Evolutionary conservation across 2,329 filamentous ascomycete species (phyloP), one percentile per base, ranked within the genome.

Genomic region (Myotisia sp.): DNA sequence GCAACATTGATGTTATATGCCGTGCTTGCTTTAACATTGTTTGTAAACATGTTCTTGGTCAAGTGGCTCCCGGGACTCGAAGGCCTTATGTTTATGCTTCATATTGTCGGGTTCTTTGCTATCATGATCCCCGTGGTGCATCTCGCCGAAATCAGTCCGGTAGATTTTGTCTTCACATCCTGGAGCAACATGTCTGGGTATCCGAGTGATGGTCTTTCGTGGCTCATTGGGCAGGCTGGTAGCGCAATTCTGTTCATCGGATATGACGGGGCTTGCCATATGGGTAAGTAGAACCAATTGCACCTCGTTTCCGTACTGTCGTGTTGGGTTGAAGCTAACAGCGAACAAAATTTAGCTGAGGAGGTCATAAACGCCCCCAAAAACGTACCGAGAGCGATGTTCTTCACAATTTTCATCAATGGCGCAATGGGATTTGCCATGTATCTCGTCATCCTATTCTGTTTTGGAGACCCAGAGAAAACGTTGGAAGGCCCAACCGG

Each of bases 51-150:
- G 33, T 24, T 44, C 14, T 24, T 49, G 27, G 41, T 44, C 31
- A 36, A 50, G 38, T 24, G 45, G 36, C 28, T 55, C 34, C 43
- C 59, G 34, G 13, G 48, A 8, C 43, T 52, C 17, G 50, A 57
- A 31, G 46, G 40, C 3, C 31, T 49, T 5, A 43, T 56, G 7
- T 39, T 57, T 12, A 42, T 53, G 24, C 35, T 55, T 59, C 21
- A 65, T 39, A 44, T 63, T 14, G 47, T 55, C 26, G 60, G 59
- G 2, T 47, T 64, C 7, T 58, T 64, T 29, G 55, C 51, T 8
- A 58, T 64, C 24, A 47, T 64, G 24, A 61, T 63, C 22, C 53
- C 59, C 2, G 42, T 64, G 9, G 32, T 34, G 17, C 32, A 34
- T 12, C 32, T 34, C 16, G 32, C 32, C 6, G 22, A 21, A 6